Evolutionary conservation across 2,329 filamentous ascomycete genomes (phyloP).

Genomic region (Trichoderma lentiforme): DNA sequence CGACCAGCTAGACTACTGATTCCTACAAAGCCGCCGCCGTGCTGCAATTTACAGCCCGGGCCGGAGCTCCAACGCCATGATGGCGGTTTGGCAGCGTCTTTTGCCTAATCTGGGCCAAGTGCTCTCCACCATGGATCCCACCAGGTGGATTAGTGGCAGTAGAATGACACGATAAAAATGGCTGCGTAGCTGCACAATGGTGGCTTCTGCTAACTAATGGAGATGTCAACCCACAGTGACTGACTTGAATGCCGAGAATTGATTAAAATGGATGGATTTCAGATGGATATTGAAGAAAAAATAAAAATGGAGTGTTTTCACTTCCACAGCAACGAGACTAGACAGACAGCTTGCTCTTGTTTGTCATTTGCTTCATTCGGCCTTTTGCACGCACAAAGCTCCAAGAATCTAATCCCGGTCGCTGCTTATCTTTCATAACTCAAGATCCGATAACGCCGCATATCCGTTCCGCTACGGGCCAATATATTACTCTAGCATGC

Average conservation of each 20-base stretch:
- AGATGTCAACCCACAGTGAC: neutral
- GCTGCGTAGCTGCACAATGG: neutral
- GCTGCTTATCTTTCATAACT: neutral
- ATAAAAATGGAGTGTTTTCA: neutral
- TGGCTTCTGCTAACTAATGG: neutral
- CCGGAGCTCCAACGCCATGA: neutral
- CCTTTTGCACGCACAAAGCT: neutral
- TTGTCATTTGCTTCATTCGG: neutral
- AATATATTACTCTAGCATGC: neutral
- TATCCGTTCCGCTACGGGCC: neutral
- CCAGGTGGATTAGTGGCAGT: neutral
- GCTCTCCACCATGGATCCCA: constrained; percentile 4
- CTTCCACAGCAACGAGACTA: neutral
- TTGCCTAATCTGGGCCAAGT: constrained; percentile 17
- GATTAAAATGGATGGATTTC: neutral
- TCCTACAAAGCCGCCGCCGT: neutral
- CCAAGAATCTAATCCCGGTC: neutral
- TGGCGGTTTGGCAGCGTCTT: constrained; percentile 6
- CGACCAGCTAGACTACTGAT: neutral
- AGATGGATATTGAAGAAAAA: neutral
- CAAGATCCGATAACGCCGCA: constrained; percentile 9
- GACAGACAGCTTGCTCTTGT: neutral
- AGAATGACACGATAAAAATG: constrained; percentile 9
- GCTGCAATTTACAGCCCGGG: neutral
- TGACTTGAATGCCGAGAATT: neutral